These are phyloP conservation scores for Trichoderma atrobrunneum DNA, from an alignment of 2,329 filamentous ascomycete genomes.

Conservation along the genomic window DNA sequence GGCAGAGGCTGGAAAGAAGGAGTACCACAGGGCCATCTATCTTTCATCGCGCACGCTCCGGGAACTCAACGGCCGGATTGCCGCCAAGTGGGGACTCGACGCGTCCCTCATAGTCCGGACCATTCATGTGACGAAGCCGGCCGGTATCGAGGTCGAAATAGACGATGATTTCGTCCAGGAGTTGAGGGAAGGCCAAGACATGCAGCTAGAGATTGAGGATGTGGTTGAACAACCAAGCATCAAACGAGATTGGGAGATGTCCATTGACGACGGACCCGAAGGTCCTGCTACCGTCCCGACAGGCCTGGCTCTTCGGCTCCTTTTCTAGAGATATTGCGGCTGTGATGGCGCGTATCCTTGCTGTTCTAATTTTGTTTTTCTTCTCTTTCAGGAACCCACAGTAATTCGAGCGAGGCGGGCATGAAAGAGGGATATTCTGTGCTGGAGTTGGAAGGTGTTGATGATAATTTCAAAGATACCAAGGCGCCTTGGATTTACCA, in stretches of 20 bases:
- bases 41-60: constrained; percentile 71
- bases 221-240: constrained; percentile 35
- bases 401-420: constrained; percentile 1
- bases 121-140: constrained; percentile 64
- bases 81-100: constrained; percentile 78
- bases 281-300: not conserved
- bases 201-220: constrained; percentile 68
- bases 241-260: constrained; percentile 63
- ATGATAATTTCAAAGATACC: constrained; percentile 21
- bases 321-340: constrained; percentile 17
- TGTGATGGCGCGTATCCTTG: not conserved
- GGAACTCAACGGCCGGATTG: constrained; percentile 70
- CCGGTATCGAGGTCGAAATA: constrained; percentile 77
- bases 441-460: constrained; percentile 20
- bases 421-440: not conserved
- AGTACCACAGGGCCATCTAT: constrained; percentile 83
- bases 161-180: constrained; percentile 87
- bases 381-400: not conserved
- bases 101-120: constrained; percentile 66
- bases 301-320: constrained; percentile 24
- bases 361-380: not conserved
- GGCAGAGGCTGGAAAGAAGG: constrained; percentile 49
- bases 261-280: constrained; percentile 39
- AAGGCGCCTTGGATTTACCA: constrained; percentile 9
- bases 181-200: constrained; percentile 86